Evolutionary conservation across 2,329 filamentous ascomycete species (phyloP).

Genomic region (Penicillium janthinellum): DNA sequence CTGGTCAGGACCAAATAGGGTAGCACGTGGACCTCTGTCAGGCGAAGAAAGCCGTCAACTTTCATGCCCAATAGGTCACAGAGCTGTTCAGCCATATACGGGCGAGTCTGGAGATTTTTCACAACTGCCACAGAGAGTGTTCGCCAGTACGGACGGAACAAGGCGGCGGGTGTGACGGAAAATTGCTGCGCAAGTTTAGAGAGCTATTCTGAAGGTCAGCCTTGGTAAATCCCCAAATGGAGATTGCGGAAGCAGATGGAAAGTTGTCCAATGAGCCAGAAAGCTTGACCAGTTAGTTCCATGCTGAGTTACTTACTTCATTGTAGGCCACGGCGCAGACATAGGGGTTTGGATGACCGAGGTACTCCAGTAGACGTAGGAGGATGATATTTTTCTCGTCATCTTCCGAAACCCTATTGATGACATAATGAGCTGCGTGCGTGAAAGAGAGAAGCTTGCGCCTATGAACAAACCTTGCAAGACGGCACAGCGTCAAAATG

Average conservation of each 20-base stretch:
- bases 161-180: slow-evolving; percentile 62
- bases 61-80: slow-evolving; percentile 79
- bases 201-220: slow-evolving; percentile 49
- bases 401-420: slow-evolving; percentile 65
- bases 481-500: slow-evolving; percentile 81
- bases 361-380: slow-evolving; percentile 79
- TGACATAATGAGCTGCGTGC: not conserved
- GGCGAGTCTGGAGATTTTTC: slow-evolving; percentile 75
- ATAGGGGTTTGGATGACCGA: slow-evolving; percentile 79
- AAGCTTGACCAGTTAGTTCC: not conserved
- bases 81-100: slow-evolving; percentile 78
- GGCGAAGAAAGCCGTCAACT: slow-evolving; percentile 70
- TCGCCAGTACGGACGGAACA: slow-evolving; percentile 88
- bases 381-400: slow-evolving; percentile 86
- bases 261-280: not conserved
- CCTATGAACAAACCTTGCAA: slow-evolving; percentile 62
- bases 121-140: slow-evolving; percentile 79
- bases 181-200: slow-evolving; percentile 70
- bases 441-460: not conserved
- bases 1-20: slow-evolving; percentile 83
- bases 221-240: not conserved
- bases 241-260: not conserved
- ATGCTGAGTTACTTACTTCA: slow-evolving; percentile 57
- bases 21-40: slow-evolving; percentile 78
- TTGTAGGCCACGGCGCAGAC: slow-evolving; percentile 80